phyloP scores from a whole-genome alignment of 208 protist species.

The Crithidia thermophila region DNA sequence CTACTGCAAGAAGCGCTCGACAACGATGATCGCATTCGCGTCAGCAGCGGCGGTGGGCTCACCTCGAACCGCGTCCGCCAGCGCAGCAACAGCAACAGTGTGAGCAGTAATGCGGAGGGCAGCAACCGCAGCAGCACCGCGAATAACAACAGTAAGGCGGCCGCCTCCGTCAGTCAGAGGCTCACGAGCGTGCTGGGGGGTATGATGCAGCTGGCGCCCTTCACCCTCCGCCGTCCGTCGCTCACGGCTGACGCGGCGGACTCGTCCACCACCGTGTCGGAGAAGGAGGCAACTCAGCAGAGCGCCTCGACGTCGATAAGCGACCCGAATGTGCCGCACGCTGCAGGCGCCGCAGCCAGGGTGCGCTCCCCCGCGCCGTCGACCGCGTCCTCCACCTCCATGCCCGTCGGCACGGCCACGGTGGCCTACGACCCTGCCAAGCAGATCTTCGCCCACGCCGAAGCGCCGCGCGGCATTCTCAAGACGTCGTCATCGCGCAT shows the following conservation, averaged over 20 bases:
- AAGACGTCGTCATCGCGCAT: slow-evolving; percentile 13
- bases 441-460: slow-evolving; percentile 9
- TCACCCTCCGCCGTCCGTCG: background rate
- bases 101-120: background rate
- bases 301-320: background rate
- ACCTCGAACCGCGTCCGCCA: slow-evolving; percentile 16
- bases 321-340: background rate
- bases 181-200: background rate
- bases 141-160: background rate
- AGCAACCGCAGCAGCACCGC: background rate
- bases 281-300: background rate
- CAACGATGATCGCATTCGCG: background rate
- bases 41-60: slow-evolving; percentile 3
- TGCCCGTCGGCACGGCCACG: background rate
- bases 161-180: background rate
- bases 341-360: background rate
- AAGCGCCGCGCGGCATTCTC: slow-evolving; percentile 14
- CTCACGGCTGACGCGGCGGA: background rate
- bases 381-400: background rate
- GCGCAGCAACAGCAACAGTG: background rate
- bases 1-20: background rate
- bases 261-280: background rate
- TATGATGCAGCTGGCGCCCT: slow-evolving; percentile 8
- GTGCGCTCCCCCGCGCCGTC: background rate
- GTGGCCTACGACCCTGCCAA: slow-evolving; percentile 4